Evolutionary conservation across 371 early-diverging fungal species (phyloP), one percentile per base, ranked within the genome.

Genomic region (Apophysomyces variabilis): DNA sequence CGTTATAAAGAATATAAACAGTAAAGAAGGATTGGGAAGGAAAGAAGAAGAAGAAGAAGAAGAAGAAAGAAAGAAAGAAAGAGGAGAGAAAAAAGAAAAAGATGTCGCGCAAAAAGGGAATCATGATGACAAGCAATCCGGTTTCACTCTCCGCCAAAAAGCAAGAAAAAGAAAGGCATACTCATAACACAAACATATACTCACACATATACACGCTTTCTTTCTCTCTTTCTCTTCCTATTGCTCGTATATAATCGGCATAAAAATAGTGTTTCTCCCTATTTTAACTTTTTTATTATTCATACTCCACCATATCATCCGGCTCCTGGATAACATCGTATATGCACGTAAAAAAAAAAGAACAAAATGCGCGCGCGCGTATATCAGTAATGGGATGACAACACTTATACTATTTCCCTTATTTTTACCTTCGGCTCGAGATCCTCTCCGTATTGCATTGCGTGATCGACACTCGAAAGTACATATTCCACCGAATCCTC

Each of bases 371-470:
- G 46, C 32, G 4, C 18, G 26, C 43, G 35, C 62, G 45, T 21
- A 54, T 8, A 57, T 12, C 12, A 14, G 32, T 7, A 21, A 57
- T 57, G 32, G 32, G 14, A 57, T 45, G 46, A 45, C 46, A 38
- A 9, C 32, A 46, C 1, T 45, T 59, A 62, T 38, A 59, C 54
- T 44, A 26, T 47, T 57, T 44, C 39, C 13, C 6, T 38, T 46
- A 6, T 8, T 46, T 32, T 71, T 90, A 78, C 96, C 79, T 92
- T 92, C 26, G 97, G 96, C 68, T 99, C 99, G 41, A 89, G 79
- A 75, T 97, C 99, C 81, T 99, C 99, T 38, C 96, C 98, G 77
- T 92, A 97, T 78, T 99, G 99, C 57, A 97, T 89, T 0, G 98
- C 95, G 70, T 94, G 92, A 78, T 99, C 99, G 7, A 97, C 90